These are phyloP conservation scores for Teratosphaeriaceae sp. DNA, from an alignment of 2,329 filamentous ascomycete genomes.

Conservation along the genomic window DNA sequence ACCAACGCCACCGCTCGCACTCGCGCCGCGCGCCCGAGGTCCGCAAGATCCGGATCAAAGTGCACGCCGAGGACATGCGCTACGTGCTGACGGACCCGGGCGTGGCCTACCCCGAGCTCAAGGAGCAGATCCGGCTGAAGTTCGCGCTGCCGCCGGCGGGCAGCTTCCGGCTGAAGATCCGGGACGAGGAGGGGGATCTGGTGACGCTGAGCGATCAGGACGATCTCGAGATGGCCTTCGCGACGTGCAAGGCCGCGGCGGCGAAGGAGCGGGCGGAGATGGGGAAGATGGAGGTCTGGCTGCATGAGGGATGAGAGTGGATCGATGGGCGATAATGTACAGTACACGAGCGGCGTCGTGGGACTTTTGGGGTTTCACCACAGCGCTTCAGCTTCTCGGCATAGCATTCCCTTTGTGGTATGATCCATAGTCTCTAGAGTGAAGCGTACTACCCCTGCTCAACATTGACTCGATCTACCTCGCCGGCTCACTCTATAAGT, in stretches of 20 bases:
- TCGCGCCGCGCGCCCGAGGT: conserved; percentile 50
- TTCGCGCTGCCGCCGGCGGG: conserved; percentile 56
- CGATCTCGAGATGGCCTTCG: conserved; percentile 83
- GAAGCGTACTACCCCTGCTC: too few relatives aligned
- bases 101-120: conserved; percentile 70
- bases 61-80: conserved; percentile 82
- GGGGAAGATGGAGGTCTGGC: conserved; percentile 82
- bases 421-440: too few relatives aligned
- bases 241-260: conserved; percentile 54
- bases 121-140: conserved; percentile 75
- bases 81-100: conserved; percentile 79
- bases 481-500: too few relatives aligned
- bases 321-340: too few relatives aligned
- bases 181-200: conserved; percentile 87
- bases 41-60: conserved; percentile 78
- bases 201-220: conserved; percentile 97
- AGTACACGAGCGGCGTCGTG: too few relatives aligned
- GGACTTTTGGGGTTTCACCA: not conserved
- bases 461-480: too few relatives aligned
- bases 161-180: conserved; percentile 82
- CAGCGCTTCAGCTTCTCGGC: too few relatives aligned
- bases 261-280: conserved; percentile 70
- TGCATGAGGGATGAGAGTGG: conserved; percentile 19
- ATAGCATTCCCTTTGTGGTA: too few relatives aligned
- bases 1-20: conserved; percentile 44